Percentiles rank a stretch among this genome's conserved stretches.
Evolutionary conservation across 352 stramenopile species (phyloP).

Genomic region (Phytophthora palmivora): DNA sequence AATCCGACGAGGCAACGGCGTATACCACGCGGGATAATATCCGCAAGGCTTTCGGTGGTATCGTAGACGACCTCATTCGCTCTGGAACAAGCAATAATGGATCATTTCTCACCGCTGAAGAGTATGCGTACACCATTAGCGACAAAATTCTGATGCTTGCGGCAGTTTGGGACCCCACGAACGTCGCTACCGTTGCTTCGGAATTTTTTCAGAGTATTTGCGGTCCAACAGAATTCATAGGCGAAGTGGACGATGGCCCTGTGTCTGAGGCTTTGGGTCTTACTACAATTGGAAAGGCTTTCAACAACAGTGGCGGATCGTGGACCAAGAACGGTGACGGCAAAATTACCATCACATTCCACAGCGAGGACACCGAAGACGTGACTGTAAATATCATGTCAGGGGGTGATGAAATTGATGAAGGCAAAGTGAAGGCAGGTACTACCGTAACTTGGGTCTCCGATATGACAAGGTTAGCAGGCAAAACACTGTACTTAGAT

Average conservation of each 20-base stretch:
- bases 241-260: constrained; percentile 52
- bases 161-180: constrained; percentile 17
- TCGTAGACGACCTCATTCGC: constrained; percentile 34
- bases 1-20: constrained; percentile 26
- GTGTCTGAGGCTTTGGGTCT: constrained; percentile 50
- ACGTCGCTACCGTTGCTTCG: constrained; percentile 35
- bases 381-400: constrained; percentile 63
- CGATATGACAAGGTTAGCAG: constrained; percentile 30
- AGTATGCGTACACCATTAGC: constrained; percentile 28
- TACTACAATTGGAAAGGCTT: constrained; percentile 44
- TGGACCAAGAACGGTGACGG: constrained; percentile 57
- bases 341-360: constrained; percentile 48
- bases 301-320: constrained; percentile 41
- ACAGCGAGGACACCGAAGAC: constrained; percentile 50
- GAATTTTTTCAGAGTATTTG: constrained; percentile 46
- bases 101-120: constrained; percentile 15
- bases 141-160: too few species aligned
- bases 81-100: constrained; percentile 31
- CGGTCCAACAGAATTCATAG: constrained; percentile 45
- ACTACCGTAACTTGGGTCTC: constrained; percentile 39
- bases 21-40: constrained; percentile 34
- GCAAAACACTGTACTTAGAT: constrained; percentile 59
- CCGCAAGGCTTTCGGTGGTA: constrained; percentile 34
- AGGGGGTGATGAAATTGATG: constrained; percentile 49
- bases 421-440: constrained; percentile 40